Evolutionary conservation across 1,284 basidiomycete genomes (phyloP).

Genomic region (Apiotrichum veenhuisii): DNA sequence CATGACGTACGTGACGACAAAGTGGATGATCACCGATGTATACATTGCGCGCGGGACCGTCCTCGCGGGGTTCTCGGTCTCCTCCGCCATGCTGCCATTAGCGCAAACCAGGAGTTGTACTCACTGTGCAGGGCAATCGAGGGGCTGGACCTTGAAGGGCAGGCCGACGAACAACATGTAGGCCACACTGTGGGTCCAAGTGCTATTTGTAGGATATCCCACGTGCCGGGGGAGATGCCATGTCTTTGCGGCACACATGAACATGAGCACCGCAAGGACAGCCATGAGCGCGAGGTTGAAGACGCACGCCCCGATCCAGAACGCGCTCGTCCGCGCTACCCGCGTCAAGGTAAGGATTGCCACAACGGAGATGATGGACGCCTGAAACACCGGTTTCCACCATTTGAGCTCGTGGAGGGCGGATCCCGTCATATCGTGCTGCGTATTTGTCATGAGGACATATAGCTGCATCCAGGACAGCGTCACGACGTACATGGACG

Average conservation of each 20-base stretch:
- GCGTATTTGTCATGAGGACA: neutral
- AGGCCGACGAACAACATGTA: slow-evolving; percentile 1
- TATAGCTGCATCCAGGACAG: neutral
- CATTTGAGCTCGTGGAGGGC: too few relatives aligned
- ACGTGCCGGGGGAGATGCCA: too few relatives aligned
- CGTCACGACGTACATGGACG: neutral
- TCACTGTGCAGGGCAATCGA: slow-evolving; percentile 2
- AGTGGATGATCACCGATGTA: slow-evolving; percentile 22
- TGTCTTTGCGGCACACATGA: too few relatives aligned
- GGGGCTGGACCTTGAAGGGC: neutral
- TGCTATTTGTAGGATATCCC: neutral
- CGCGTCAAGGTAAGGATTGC: neutral
- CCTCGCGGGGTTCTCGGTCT: slow-evolving; percentile 39
- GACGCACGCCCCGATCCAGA: neutral
- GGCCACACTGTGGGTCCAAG: neutral
- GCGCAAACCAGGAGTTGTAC: neutral
- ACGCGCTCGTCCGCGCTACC: neutral
- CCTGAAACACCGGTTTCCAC: neutral
- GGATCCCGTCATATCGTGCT: too few relatives aligned
- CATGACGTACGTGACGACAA: slow-evolving; percentile 1
- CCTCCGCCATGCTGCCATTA: slow-evolving; percentile 5
- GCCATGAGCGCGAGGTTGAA: neutral
- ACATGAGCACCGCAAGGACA: neutral
- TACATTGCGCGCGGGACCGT: slow-evolving; percentile 45
- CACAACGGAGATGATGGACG: neutral